Conservation (phyloP, 805 yeast species). For the Starmerella floricola region DNA sequence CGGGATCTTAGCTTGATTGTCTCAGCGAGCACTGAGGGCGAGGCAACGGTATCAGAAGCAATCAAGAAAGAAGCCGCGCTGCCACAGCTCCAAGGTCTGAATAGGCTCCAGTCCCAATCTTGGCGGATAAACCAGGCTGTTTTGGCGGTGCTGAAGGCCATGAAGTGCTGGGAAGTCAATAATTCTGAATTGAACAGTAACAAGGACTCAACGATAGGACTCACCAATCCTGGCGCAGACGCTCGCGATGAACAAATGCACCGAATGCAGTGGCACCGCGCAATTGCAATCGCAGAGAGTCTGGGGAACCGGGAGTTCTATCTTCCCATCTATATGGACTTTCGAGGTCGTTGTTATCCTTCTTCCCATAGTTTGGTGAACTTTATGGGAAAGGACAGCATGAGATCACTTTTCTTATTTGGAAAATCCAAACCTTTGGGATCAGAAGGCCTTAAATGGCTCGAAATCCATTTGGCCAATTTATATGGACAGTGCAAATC, state of each 20-base stretch:
- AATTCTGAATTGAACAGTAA: neutral
- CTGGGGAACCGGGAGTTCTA: constrained; percentile 50
- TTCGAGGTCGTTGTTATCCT: constrained; percentile 48
- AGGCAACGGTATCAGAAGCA: constrained; percentile 33
- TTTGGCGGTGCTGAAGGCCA: neutral
- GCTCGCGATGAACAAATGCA: too few species aligned
- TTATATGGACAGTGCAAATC: constrained; percentile 41
- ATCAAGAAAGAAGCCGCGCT: constrained; percentile 5
- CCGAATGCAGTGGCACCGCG: constrained; percentile 50
- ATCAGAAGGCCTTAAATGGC: constrained; percentile 37
- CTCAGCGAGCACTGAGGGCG: constrained; percentile 40
- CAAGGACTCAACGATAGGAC: too few species aligned
- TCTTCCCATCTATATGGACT: constrained; percentile 53
- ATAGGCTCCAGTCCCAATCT: constrained; percentile 12
- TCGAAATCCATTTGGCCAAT: constrained; percentile 43
- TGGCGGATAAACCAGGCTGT: constrained; percentile 14
- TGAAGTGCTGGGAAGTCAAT: neutral
- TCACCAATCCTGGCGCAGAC: too few species aligned
- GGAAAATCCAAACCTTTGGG: constrained; percentile 42
- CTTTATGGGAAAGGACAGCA: constrained; percentile 41
- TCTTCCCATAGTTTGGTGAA: constrained; percentile 49
- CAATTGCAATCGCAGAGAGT: constrained; percentile 85
- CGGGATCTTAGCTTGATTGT: constrained; percentile 8
- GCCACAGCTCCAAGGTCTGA: constrained; percentile 9
- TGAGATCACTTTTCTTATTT: constrained; percentile 39